Evolutionary conservation across 2,329 filamentous ascomycete genomes (phyloP).

Genomic region (Microsporum audouinii): DNA sequence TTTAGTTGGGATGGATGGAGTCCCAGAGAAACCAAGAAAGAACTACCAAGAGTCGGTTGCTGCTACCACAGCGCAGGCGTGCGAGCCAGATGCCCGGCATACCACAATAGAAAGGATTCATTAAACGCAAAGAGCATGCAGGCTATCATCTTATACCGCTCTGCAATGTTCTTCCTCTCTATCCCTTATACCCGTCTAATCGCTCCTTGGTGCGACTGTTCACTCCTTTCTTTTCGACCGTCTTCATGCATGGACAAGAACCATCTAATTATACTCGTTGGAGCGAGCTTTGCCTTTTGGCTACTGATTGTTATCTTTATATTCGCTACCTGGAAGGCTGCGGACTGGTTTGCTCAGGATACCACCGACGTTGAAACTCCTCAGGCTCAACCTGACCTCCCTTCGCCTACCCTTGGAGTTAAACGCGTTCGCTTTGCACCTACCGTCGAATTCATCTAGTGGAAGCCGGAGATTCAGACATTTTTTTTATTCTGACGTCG

Average conservation of each 20-base stretch:
- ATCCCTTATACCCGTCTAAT: background rate
- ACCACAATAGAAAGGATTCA: background rate
- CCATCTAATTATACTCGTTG: background rate
- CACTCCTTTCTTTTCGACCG: background rate
- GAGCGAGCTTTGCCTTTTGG: background rate
- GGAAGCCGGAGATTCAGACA: background rate
- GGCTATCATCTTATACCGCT: background rate
- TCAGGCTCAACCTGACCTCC: background rate
- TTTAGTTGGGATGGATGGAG: too few species aligned
- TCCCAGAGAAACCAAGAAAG: background rate
- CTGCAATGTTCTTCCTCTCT: background rate
- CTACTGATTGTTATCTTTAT: background rate
- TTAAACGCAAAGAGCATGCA: background rate
- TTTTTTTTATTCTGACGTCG: background rate
- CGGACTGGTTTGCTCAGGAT: background rate
- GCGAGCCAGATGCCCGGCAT: background rate
- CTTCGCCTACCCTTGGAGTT: background rate
- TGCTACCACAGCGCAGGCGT: background rate
- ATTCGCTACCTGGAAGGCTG: slow-evolving; percentile 3
- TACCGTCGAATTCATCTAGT: background rate
- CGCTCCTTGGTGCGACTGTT: background rate
- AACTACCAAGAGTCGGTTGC: background rate
- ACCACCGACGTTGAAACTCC: background rate
- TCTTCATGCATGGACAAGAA: background rate
- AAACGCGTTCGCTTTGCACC: slow-evolving; percentile 10